Evolutionary conservation across 345 rosid species (phyloP).

Genomic region (Rhodamnia argentea): DNA sequence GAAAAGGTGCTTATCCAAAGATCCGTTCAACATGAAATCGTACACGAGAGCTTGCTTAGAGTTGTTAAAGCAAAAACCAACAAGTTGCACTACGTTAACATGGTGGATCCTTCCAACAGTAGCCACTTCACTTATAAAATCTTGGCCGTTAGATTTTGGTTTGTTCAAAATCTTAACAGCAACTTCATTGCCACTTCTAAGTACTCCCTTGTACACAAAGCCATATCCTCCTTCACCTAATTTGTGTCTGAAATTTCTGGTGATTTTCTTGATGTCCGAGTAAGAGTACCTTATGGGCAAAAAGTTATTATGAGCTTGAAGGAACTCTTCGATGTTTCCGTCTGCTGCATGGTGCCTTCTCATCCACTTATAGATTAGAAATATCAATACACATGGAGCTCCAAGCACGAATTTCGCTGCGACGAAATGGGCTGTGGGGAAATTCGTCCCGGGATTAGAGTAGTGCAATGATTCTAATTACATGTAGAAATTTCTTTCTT

Average conservation of each 20-base stretch:
- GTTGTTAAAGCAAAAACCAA: not conserved
- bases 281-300: too few relatives aligned
- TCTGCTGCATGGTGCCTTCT: too few relatives aligned
- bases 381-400: too few relatives aligned
- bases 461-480: not conserved
- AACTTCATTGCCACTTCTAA: not conserved
- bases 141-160: not conserved
- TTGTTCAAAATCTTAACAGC: not conserved
- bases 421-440: too few relatives aligned
- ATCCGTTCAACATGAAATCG: not conserved
- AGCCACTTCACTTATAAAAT: not conserved
- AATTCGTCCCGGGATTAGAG: not conserved
- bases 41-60: not conserved
- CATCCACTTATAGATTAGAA: too few relatives aligned
- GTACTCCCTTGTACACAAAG: not conserved
- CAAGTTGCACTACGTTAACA: not conserved
- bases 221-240: not conserved
- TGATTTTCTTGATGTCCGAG: too few relatives aligned
- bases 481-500: not conserved
- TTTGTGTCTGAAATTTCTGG: too few relatives aligned
- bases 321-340: too few relatives aligned
- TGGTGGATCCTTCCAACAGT: not conserved
- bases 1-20: not conserved
- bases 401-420: too few relatives aligned
- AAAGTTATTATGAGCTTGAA: too few relatives aligned